phyloP scores from a whole-genome alignment of 1,284 basidiomycete genomes.

The Tilletia setariae region DNA sequence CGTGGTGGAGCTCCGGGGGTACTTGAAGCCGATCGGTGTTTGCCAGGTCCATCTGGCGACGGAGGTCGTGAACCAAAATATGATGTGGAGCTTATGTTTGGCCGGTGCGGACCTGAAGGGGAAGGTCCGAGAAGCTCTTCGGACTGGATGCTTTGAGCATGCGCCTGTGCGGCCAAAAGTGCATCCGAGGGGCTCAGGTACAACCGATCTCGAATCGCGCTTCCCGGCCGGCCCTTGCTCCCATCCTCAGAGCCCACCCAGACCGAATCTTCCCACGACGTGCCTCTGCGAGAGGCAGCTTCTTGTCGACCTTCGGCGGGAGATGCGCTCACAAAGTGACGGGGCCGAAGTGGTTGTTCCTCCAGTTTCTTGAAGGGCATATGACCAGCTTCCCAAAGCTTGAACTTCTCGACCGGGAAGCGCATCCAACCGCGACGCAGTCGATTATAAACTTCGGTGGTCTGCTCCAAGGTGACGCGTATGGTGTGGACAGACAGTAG shows the following conservation, averaged over 20 bases:
- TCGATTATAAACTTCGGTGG: conserved; percentile 47
- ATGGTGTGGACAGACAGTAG: conserved; percentile 47
- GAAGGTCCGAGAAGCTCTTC: too few relatives aligned
- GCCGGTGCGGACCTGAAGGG: background rate
- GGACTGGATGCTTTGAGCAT: background rate
- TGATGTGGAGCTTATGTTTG: background rate
- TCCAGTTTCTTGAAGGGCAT: conserved; percentile 49
- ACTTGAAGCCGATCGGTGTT: background rate
- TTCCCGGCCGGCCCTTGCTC: conserved; percentile 7
- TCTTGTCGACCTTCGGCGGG: background rate
- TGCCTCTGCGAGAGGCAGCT: background rate
- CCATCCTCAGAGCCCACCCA: background rate
- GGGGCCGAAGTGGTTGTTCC: conserved; percentile 8
- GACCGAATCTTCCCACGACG: background rate
- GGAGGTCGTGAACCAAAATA: conserved; percentile 5
- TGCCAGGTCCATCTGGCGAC: background rate
- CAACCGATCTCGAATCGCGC: background rate
- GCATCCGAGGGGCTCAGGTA: background rate
- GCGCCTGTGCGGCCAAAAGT: background rate
- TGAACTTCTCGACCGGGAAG: conserved; percentile 46
- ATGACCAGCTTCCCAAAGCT: conserved; percentile 49
- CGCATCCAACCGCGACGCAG: conserved; percentile 41
- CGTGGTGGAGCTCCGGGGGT: background rate
- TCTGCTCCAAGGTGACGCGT: conserved; percentile 51
- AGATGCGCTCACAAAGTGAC: background rate